These are phyloP conservation scores for Carex pumila DNA, from an alignment of 176 grass and related monocot genomes.

Conservation along the genomic window DNA sequence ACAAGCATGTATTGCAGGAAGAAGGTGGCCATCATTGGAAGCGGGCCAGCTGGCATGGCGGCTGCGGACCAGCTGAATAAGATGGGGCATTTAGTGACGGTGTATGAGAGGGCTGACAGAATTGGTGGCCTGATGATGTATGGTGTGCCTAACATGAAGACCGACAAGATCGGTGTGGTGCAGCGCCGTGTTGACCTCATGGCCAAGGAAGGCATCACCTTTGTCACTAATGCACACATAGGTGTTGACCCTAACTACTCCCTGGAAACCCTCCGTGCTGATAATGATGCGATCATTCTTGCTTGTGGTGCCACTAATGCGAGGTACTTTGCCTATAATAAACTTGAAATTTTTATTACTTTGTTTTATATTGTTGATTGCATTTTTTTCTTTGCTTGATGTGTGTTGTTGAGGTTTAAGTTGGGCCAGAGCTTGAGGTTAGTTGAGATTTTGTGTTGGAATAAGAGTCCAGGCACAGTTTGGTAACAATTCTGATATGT, in stretches of 20 bases:
- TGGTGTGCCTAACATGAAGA: slow-evolving; percentile 99
- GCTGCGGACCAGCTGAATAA: slow-evolving; percentile 97
- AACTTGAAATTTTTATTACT: background rate
- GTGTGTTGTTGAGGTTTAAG: no score
- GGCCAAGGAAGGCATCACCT: slow-evolving; percentile 80
- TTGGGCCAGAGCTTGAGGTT: no score
- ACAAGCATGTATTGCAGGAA: slow-evolving; percentile 50
- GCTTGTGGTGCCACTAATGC: slow-evolving; percentile 93
- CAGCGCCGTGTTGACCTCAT: slow-evolving; percentile 96
- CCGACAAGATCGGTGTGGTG: slow-evolving; percentile 72
- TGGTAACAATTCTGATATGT: background rate
- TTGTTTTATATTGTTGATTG: background rate
- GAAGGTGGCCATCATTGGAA: slow-evolving; percentile 90
- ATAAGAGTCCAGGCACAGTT: no score
- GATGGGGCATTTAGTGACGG: slow-evolving; percentile 94
- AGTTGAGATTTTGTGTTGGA: no score
- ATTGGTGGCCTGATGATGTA: slow-evolving; percentile 99
- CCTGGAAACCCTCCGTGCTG: slow-evolving; percentile 50
- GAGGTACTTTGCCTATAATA: slow-evolving; percentile 33
- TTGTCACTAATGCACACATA: slow-evolving; percentile 81
- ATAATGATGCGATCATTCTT: slow-evolving; percentile 75
- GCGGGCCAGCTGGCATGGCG: slow-evolving; percentile 84
- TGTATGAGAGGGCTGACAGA: slow-evolving; percentile 89
- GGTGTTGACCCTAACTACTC: slow-evolving; percentile 68
- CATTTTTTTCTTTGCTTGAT: no score